A percentile compares a stretch with the other conserved stretches of the same genome.
Evolutionary conservation across 176 grass and related monocot species (phyloP).

Genomic region (Saccharum officinarum): DNA sequence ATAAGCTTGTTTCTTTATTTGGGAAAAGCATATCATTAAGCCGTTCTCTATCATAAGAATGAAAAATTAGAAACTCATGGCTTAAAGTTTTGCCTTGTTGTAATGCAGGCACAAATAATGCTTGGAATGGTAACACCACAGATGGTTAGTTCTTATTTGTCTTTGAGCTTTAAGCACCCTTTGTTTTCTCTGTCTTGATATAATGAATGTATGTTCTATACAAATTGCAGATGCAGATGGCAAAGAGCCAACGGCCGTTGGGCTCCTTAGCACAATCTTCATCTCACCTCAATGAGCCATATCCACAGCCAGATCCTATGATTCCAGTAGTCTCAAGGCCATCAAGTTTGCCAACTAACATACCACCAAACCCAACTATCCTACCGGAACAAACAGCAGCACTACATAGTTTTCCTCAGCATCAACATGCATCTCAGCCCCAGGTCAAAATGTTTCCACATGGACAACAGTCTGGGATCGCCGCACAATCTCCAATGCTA

Average conservation of each 20-base stretch:
- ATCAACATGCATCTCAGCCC: conserved; percentile 46
- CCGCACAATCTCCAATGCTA: conserved; percentile 33
- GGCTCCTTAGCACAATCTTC: conserved; percentile 50
- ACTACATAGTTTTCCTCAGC: conserved; percentile 56
- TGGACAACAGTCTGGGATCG: conserved; percentile 37
- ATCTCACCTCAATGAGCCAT: conserved; percentile 15
- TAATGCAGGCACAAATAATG: conserved; percentile 91
- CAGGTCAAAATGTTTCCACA: conserved; percentile 43
- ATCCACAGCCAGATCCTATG: conserved; percentile 42
- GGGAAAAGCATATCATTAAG: background rate
- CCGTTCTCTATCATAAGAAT: conserved; percentile 10
- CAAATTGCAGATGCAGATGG: conserved; percentile 91
- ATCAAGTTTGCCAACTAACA: conserved; percentile 21
- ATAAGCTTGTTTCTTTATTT: conserved; percentile 15
- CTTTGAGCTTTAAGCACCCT: background rate
- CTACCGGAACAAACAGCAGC: conserved; percentile 43
- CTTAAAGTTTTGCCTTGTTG: conserved; percentile 23
- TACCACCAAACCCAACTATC: conserved; percentile 44
- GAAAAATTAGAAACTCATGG: background rate
- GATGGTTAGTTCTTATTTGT: conserved; percentile 55
- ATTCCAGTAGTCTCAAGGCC: conserved; percentile 41
- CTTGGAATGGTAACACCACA: conserved; percentile 85
- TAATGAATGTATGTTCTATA: conserved; percentile 34
- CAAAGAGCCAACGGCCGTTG: conserved; percentile 56
- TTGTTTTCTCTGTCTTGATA: conserved; percentile 17